Base-by-base conservation (phyloP, 2,329 filamentous ascomycete genomes). In the Metarhizium sp. region DNA sequence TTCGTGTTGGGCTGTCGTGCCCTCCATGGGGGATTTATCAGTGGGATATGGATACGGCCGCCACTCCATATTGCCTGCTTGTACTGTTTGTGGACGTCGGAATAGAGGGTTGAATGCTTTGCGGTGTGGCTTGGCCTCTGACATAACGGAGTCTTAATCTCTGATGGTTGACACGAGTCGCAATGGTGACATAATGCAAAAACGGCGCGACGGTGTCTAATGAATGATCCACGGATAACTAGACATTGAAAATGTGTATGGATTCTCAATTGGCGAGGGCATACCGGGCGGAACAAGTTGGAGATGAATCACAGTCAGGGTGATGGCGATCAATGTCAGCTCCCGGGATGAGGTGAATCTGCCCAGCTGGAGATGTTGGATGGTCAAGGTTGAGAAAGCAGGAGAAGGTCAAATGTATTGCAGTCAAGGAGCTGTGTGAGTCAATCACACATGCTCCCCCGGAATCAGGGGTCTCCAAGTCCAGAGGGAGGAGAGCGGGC, bases 21-120 rank as follows among this genome's bases (percentile, higher is more conserved):
- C 58, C 51, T 63, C 60, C 57, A 63, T 57, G 30, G 61, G 61
- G 29, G 59, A 61, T 55, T 62, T 63, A 55, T 63, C 55, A 7
- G 57, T 58, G 16, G 61, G 61, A 45, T 63, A 63, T 16, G 61
- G 58, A 18, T 62, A 59, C 42, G 54, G 58, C 45, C 56, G 51
- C 53, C 48, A 53, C 52, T 52, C 46, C 48, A 53, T 56, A 51
- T 54, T 36, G 36, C 29, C 6, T 18, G 16, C 34, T 46, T 36
- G 11, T 14, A 32, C 30, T 34, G 43, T 11, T 5, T 11, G 38
- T 16, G 5, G 38, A 14, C 14, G 38, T 40, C 11, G 38, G 13
- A 40, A 40, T 40, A 40, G 38, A 5, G 11, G 13, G 13, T 40
- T 16, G 11, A 40, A 16, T 45, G n/a, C 11, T 45, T 20, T 45